phyloP scores from a whole-genome alignment of 768 basidiomycete species.

The Russula compacta region DNA sequence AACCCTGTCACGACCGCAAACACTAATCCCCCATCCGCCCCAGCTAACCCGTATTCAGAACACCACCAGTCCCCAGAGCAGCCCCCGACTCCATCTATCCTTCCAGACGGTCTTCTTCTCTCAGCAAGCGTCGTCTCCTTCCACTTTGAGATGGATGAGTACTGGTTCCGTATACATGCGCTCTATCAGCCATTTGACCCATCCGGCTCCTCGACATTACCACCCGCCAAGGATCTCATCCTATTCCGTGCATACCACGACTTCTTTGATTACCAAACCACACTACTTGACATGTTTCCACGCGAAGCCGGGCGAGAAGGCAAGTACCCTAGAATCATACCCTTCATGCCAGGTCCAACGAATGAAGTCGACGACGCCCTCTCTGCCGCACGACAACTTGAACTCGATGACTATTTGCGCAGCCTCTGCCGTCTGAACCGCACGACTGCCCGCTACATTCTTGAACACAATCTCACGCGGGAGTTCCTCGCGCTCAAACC shows the following conservation, averaged over 20 bases:
- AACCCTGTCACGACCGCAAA: background rate
- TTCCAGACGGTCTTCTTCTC: constrained; percentile 78
- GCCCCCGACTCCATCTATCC: constrained; percentile 36
- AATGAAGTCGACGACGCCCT: constrained; percentile 75
- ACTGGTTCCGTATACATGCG: constrained; percentile 95
- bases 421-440: constrained; percentile 65
- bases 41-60: constrained; percentile 20
- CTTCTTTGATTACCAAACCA: constrained; percentile 95
- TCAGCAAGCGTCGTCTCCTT: constrained; percentile 91
- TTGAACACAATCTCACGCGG: constrained; percentile 72
- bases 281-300: constrained; percentile 79
- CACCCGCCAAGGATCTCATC: constrained; percentile 67
- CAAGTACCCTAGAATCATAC: constrained; percentile 65
- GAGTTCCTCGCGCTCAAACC: constrained; percentile 77
- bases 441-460: constrained; percentile 63
- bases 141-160: constrained; percentile 92
- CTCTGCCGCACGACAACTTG: constrained; percentile 68
- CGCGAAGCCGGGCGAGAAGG: constrained; percentile 79
- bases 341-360: constrained; percentile 96
- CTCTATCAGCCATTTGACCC: constrained; percentile 75
- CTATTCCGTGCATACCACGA: constrained; percentile 95
- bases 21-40: constrained; percentile 11
- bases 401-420: constrained; percentile 84
- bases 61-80: constrained; percentile 28
- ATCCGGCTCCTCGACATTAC: constrained; percentile 45